Conservation (phyloP, 768 basidiomycete species). For the Mycena maculata region DNA sequence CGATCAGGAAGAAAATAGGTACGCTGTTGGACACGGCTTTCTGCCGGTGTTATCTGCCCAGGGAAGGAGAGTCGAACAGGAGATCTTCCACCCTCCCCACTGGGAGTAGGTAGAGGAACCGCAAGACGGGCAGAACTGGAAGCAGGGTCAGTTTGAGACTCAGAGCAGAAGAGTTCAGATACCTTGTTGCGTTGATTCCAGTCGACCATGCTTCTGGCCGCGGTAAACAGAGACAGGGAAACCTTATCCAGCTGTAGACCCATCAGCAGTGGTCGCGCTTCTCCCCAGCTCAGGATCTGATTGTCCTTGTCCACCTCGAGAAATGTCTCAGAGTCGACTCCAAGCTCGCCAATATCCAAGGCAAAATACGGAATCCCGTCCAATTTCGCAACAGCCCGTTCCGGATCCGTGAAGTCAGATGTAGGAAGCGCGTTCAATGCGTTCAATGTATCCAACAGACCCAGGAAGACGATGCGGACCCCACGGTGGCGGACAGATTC, state of each 20-base stretch:
- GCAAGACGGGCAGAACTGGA: conserved; percentile 90
- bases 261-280: conserved; percentile 69
- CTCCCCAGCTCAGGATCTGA: conserved; percentile 65
- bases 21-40: conserved; percentile 81
- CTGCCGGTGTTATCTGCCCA: conserved; percentile 74
- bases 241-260: conserved; percentile 62
- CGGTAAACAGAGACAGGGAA: conserved; percentile 81
- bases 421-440: conserved; percentile 68
- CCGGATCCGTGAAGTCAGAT: conserved; percentile 70
- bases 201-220: conserved; percentile 85
- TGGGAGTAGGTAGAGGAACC: conserved; percentile 83
- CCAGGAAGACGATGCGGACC: conserved; percentile 80
- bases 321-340: conserved; percentile 51
- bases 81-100: conserved; percentile 97
- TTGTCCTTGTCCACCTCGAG: conserved; percentile 56
- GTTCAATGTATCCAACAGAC: conserved; percentile 59
- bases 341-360: conserved; percentile 72
- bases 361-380: conserved; percentile 90
- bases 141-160: background rate
- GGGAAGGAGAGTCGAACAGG: conserved; percentile 79
- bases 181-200: conserved; percentile 95
- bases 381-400: conserved; percentile 65
- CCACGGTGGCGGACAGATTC: conserved; percentile 72
- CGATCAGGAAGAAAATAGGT: conserved; percentile 22
- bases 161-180: conserved; percentile 28